Evolutionary conservation across 441 rosid genomes (phyloP).

Genomic region (Populus hybrid): DNA sequence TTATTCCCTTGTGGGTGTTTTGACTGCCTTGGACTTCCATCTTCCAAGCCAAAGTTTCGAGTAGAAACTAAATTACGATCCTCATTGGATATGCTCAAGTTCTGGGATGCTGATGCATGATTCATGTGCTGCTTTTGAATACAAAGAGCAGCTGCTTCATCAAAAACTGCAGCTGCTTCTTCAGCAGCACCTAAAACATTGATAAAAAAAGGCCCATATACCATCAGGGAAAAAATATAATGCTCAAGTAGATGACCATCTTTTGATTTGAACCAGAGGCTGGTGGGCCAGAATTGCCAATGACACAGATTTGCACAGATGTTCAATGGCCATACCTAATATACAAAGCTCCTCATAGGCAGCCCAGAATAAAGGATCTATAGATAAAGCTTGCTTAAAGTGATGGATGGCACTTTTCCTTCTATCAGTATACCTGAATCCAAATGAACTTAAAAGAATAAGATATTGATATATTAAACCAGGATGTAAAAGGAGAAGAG

Average conservation of each 20-base stretch:
- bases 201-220: conserved; percentile 1
- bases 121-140: conserved; percentile 75
- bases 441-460: conserved; percentile 19
- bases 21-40: conserved; percentile 60
- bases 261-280: background rate
- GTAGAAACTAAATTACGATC: conserved; percentile 47
- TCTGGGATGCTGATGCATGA: conserved; percentile 44
- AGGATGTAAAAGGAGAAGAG: background rate
- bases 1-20: conserved; percentile 68
- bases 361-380: conserved; percentile 92
- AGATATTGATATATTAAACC: background rate
- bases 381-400: conserved; percentile 75
- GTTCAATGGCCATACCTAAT: conserved; percentile 55
- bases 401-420: conserved; percentile 74
- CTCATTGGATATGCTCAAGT: conserved; percentile 45
- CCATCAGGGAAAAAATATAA: background rate
- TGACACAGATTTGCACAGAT: conserved; percentile 2
- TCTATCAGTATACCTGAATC: conserved; percentile 87
- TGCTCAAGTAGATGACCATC: conserved; percentile 1
- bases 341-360: conserved; percentile 92
- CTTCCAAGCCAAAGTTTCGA: conserved; percentile 50
- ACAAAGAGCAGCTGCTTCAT: conserved; percentile 77
- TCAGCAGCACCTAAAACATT: conserved; percentile 75
- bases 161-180: conserved; percentile 78
- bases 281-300: background rate